phyloP scores from a whole-genome alignment of 106 monocot genomes.

The Xerophyta viscosa region DNA sequence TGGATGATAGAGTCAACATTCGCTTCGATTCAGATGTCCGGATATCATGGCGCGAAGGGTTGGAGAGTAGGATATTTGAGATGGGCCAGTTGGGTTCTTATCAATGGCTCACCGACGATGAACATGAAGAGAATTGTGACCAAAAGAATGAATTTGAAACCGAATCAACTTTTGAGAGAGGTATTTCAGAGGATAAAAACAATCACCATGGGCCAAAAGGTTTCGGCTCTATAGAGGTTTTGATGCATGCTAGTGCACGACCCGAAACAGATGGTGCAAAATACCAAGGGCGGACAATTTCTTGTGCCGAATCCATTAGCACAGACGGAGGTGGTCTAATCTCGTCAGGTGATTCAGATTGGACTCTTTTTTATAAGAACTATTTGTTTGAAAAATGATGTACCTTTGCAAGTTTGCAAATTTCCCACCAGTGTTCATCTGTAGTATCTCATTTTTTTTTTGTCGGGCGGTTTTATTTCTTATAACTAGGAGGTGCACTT shows the following conservation, averaged over 20 bases:
- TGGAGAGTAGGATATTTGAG: constrained; percentile 72
- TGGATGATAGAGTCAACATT: constrained; percentile 1
- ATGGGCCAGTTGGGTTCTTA: constrained; percentile 44
- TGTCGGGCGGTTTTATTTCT: no score
- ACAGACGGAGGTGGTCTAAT: constrained; percentile 35
- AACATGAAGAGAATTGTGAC: constrained; percentile 4
- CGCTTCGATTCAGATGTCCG: constrained; percentile 16
- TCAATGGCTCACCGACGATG: constrained; percentile 19
- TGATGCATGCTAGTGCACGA: neutral
- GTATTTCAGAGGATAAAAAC: constrained; percentile 5
- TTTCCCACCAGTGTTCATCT: neutral
- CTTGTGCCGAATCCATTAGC: constrained; percentile 47
- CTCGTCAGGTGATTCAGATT: constrained; percentile 74
- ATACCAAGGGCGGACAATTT: neutral
- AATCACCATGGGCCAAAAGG: constrained; percentile 11
- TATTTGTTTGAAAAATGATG: constrained; percentile 55
- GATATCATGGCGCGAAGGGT: constrained; percentile 87
- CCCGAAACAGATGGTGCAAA: constrained; percentile 3
- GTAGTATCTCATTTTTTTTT: neutral
- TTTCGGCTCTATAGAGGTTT: constrained; percentile 47
- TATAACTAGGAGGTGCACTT: no score
- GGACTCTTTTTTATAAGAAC: constrained; percentile 73
- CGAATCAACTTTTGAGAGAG: constrained; percentile 7
- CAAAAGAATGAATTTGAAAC: no score
- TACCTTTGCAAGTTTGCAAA: neutral